A percentile compares a stretch with the other conserved stretches of the same genome.
Evolutionary conservation across 306 rosid species (phyloP).

Genomic region (Sicyos baderoa): DNA sequence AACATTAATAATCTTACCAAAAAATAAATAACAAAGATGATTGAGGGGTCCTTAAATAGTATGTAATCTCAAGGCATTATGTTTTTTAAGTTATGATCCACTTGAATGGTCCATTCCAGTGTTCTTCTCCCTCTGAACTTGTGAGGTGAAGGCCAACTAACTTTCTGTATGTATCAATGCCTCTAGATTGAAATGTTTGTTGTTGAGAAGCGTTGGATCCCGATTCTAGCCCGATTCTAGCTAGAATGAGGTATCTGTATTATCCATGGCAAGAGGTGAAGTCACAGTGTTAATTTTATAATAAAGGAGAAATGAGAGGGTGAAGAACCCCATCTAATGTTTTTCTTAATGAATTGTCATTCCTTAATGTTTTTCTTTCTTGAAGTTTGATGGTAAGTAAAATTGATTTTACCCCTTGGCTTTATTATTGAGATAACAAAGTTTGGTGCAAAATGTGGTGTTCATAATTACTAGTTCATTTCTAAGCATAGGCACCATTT

Average conservation of each 20-base stretch:
- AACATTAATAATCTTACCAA: background rate
- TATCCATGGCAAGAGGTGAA: background rate
- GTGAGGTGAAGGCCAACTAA: background rate
- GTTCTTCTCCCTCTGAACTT: background rate
- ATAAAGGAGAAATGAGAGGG: too few species aligned
- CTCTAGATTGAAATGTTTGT: background rate
- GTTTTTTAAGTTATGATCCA: background rate
- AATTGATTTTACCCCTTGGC: background rate
- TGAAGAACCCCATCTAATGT: too few species aligned
- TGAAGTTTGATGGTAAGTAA: constrained; percentile 5
- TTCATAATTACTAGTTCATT: background rate
- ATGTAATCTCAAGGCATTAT: background rate
- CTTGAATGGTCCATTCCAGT: background rate
- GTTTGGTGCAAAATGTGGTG: background rate
- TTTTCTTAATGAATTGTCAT: background rate
- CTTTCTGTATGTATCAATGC: background rate
- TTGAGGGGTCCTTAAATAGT: background rate
- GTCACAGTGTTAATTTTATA: too few species aligned
- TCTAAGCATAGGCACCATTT: background rate
- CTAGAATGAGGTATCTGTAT: background rate
- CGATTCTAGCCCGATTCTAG: background rate
- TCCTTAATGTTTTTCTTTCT: background rate
- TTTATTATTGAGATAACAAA: background rate
- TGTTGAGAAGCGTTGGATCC: background rate
- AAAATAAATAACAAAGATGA: background rate